Conservation (phyloP, 108 stramenopile species). For the Skeletonema menzelii region DNA sequence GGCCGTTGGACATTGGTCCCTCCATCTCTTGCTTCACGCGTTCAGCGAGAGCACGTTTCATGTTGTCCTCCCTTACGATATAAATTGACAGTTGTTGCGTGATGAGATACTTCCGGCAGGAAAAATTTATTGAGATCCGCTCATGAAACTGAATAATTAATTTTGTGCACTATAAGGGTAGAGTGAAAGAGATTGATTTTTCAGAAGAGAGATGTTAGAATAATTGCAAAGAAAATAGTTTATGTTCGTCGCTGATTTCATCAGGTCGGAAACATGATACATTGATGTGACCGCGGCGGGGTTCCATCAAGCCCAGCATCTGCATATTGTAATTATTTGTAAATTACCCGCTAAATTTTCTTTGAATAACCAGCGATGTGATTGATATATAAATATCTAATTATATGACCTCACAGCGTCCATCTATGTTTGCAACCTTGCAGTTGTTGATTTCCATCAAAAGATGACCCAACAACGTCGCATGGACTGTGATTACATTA, state of each 20-base stretch:
- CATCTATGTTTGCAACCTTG: background rate
- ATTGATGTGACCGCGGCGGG: background rate
- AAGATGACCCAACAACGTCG: background rate
- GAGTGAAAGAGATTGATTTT: background rate
- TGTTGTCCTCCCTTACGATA: slow-evolving; percentile 17
- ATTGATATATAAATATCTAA: background rate
- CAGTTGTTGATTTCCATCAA: background rate
- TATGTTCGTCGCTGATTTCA: background rate
- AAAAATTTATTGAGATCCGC: background rate
- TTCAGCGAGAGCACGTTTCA: slow-evolving; percentile 89
- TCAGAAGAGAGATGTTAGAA: background rate
- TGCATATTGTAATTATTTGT: background rate
- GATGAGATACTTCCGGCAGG: background rate
- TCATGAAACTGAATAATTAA: background rate
- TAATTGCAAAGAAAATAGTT: background rate
- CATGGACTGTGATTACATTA: background rate
- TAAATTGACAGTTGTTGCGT: slow-evolving; percentile 3
- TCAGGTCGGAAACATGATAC: background rate
- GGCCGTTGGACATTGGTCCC: slow-evolving; percentile 9
- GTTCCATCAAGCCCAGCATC: background rate
- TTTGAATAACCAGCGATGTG: background rate
- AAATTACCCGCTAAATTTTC: background rate
- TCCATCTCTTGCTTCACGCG: slow-evolving; percentile 69
- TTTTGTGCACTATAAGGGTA: background rate
- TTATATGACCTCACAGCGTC: background rate